Evolutionary conservation across 2,329 filamentous ascomycete species (phyloP), one percentile per base, ranked within the genome.

Genomic region (Hypoxylon sp.): DNA sequence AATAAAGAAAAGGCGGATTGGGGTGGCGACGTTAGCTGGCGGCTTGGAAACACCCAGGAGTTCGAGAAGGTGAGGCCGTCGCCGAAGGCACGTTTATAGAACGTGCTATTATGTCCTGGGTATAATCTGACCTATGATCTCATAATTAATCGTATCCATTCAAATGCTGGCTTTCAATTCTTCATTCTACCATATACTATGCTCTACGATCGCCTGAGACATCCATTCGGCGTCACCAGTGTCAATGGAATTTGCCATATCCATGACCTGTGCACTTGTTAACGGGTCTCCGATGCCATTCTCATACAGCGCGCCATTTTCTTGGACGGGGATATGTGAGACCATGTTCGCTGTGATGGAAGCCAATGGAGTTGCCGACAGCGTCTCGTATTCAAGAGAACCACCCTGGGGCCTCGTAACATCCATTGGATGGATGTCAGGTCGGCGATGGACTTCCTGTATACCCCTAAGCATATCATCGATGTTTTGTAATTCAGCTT

Each of bases 171-270:
- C 5, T 23, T 23, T 19, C 28, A 17, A 14, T 7, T 32, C 6
- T n/a, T 50, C 19, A 10, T 50, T 52, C 50, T 52, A 52, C 50
- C 50, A 52, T 34, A 52, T 38, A 13, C 50, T 52, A 52, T 52
- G 17, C 50, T 52, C 50, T n/a, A 32, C 50, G 23, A 52, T 52
- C 13, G 50, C 50, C 19, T 32, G 50, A 7, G 30, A 30, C 50
- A 52, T 52, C 50, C 50, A 52, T 10, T 38, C 50, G 9, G 32
- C 32, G 25, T 52, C 50, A 13, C 32, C 50, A 9, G 30, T 32
- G 5, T 52, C 28, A 32, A 52, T 52, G 21, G 50, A 52, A 52
- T 32, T 38, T 11, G 50, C 50, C 17, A 52, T 52, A 3, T 30
- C 50, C 10, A 52, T 34, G 50, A 52, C 19, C 30, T 52, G 50